These are phyloP conservation scores for Penicillium fuscoglaucum DNA, from an alignment of 2,329 filamentous ascomycete species.

Conservation along the genomic window DNA sequence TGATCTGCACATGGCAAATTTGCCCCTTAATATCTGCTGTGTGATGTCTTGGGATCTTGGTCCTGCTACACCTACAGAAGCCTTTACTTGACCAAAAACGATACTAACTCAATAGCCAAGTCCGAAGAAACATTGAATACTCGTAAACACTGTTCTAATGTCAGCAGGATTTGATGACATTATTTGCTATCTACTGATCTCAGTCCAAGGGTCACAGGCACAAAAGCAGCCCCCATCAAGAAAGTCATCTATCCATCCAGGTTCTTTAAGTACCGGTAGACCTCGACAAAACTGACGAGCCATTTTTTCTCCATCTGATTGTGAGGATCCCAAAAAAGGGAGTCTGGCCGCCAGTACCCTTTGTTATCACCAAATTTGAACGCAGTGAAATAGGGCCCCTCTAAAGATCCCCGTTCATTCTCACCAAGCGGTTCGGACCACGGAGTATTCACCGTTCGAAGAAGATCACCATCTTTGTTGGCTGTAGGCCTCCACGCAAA, in stretches of 20 bases:
- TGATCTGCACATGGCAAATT: not conserved
- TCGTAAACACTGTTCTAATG: not conserved
- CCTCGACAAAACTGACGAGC: slow-evolving; percentile 18
- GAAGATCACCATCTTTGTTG: slow-evolving; percentile 2
- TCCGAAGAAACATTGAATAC: not conserved
- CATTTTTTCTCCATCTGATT: slow-evolving; percentile 20
- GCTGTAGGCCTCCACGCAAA: not conserved
- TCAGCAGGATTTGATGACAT: not conserved
- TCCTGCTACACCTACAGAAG: not conserved
- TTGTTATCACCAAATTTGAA: not conserved
- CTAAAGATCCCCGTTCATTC: not conserved
- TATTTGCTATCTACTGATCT: not conserved
- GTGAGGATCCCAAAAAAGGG: slow-evolving; percentile 10
- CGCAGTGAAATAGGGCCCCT: slow-evolving; percentile 4
- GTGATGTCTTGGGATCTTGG: not conserved
- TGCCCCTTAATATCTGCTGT: no score
- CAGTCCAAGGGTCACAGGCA: not conserved
- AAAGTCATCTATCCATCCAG: not conserved
- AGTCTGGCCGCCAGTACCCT: not conserved
- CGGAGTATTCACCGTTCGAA: slow-evolving; percentile 13
- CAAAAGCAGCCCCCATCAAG: not conserved
- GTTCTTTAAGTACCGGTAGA: slow-evolving; percentile 11
- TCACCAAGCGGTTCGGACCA: slow-evolving; percentile 5
- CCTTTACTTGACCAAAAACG: not conserved
- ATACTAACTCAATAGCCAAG: not conserved